A percentile compares a stretch with the other conserved stretches of the same genome.
These are phyloP conservation scores for Harringtonia aguacate DNA, from an alignment of 2,329 filamentous ascomycete species.

Conservation along the genomic window DNA sequence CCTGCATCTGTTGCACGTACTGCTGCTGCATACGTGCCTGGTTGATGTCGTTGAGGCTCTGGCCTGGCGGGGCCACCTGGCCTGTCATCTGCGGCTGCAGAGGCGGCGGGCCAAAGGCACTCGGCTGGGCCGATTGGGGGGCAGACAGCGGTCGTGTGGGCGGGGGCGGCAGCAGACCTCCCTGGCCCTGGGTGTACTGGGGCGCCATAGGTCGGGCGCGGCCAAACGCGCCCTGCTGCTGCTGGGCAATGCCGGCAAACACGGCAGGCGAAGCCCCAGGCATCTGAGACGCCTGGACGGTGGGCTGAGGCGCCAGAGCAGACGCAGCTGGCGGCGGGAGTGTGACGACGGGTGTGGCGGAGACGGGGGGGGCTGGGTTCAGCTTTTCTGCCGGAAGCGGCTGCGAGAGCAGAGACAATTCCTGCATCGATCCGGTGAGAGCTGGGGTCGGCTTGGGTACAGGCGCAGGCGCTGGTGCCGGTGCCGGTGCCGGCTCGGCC, in stretches of 20 bases:
- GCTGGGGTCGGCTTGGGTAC: constrained; percentile 26
- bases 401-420: constrained; percentile 41
- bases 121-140: constrained; percentile 69
- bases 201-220: constrained; percentile 65
- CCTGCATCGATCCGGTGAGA: constrained; percentile 57
- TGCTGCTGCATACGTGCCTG: constrained; percentile 57
- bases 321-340: constrained; percentile 17
- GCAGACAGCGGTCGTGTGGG: constrained; percentile 78
- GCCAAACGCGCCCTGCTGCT: constrained; percentile 32
- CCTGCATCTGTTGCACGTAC: constrained; percentile 29
- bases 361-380: constrained; percentile 16
- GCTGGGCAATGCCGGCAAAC: constrained; percentile 38
- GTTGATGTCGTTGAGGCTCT: constrained; percentile 64
- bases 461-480: constrained; percentile 28
- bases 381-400: constrained; percentile 41
- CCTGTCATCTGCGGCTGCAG: constrained; percentile 74
- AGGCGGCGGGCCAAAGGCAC: constrained; percentile 60
- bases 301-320: constrained; percentile 18
- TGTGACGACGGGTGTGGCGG: no score
- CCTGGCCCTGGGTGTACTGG: constrained; percentile 45
- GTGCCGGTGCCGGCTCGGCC: constrained; percentile 21
- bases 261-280: constrained; percentile 48
- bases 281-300: constrained; percentile 25
- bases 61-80: constrained; percentile 61
- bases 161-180: constrained; percentile 56